phyloP scores from a whole-genome alignment of 2,329 filamentous ascomycete species.

The Dothideomycetes sp. region DNA sequence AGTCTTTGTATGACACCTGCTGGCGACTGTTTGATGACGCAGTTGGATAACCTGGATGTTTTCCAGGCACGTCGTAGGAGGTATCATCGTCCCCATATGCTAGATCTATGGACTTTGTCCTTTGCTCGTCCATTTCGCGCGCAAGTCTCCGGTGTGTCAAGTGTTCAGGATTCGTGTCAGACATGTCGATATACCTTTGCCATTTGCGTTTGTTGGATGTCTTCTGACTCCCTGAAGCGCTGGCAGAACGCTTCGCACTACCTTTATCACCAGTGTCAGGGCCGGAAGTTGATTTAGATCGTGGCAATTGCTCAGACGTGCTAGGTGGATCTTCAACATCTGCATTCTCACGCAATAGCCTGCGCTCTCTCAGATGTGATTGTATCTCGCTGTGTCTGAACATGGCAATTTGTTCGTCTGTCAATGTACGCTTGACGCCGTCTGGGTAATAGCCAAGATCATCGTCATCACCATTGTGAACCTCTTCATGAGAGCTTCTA shows the following conservation, averaged over 20 bases:
- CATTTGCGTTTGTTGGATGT: constrained; percentile 26
- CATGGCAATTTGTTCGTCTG: constrained; percentile 81
- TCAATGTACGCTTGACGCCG: constrained; percentile 79
- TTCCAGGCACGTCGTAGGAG: neutral
- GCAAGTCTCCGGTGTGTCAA: constrained; percentile 38
- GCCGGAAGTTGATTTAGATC: too few relatives aligned
- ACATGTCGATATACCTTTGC: constrained; percentile 28
- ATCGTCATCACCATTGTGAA: constrained; percentile 50
- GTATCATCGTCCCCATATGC: constrained; percentile 34
- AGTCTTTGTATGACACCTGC: neutral
- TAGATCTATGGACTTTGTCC: constrained; percentile 32
- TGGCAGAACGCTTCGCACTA: neutral
- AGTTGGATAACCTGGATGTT: neutral
- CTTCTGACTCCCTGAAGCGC: constrained; percentile 1
- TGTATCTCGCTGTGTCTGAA: constrained; percentile 86
- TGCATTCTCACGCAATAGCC: constrained; percentile 12
- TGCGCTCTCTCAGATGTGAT: constrained; percentile 41
- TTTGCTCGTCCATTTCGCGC: constrained; percentile 35
- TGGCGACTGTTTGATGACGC: neutral
- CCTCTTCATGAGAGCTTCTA: neutral
- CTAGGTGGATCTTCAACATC: neutral
- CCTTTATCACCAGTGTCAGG: neutral
- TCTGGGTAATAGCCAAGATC: constrained; percentile 77
- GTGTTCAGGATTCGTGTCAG: constrained; percentile 27
- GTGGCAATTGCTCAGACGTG: neutral